Evolutionary conservation across 805 yeast genomes (phyloP), one percentile per base, ranked within the genome.

Genomic region (Yamadazyma kitorensis): DNA sequence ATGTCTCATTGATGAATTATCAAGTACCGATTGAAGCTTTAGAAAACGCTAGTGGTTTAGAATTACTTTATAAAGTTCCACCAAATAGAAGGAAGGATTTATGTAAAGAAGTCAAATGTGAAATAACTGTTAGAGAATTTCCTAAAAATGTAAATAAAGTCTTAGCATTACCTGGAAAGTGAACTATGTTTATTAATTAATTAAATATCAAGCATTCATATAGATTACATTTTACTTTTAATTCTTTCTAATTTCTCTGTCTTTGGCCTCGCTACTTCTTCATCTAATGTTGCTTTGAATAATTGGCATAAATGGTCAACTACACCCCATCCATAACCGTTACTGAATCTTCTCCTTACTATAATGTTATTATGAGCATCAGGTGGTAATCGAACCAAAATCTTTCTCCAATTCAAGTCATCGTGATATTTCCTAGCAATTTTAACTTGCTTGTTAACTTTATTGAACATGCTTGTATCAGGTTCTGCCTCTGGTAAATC

Each of bases 1-100:
- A 64, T 16, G 74, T 76, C 1, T 88, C 89, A 5, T 65, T 93
- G 41, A 76, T 76, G 25, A 66, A 73, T 7, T 93, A 88, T 61
- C 84, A 84, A 54, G 95, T 89, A 7, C 97, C 98, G 2, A 58
- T 89, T 0, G 91, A 89, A 44, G 94, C 96, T 0, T 62, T 93
- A 36, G 98, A 93, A 59, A 74, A 86, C 49, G 74, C 95, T 2
- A 69, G 89, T 2, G 99, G 99, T 1, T 68, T 89, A 37, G 89
- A 82, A 44, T 76, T 93, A 36, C 62, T 93, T 52, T 78, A 80
- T 33, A 74, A 78, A 43, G 76, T 86, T 9, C 84, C 93, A 1
- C 64, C 63, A 8, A 55, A 58, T 36, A 63, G 69, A 40, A 74
- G 72, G 49, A 76, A 74, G 47, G 77, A 78, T 35, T 70, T 93